Conservation (phyloP, 1,284 basidiomycete genomes). For the Wallemia ichthyophaga region DNA sequence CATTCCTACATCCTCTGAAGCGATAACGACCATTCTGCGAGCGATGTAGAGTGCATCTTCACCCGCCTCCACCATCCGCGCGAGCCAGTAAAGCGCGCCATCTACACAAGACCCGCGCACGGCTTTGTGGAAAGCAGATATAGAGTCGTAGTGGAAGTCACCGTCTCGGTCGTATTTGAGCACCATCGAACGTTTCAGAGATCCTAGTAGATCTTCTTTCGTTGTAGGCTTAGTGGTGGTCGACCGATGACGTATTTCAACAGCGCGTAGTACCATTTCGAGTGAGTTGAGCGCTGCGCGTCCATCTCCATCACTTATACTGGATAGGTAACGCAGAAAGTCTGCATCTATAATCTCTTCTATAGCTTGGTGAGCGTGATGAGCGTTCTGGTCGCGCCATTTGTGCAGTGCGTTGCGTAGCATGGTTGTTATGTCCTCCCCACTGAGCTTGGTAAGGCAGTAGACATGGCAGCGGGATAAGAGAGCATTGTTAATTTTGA, state of each 20-base stretch:
- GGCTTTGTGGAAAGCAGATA: conserved; percentile 60
- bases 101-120: conserved; percentile 46
- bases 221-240: conserved; percentile 3
- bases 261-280: conserved; percentile 25
- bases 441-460: conserved; percentile 9
- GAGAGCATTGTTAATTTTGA: conserved; percentile 24
- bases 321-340: conserved; percentile 23
- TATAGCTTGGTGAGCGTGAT: conserved; percentile 7
- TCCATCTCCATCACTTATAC: conserved; percentile 34
- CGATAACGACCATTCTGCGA: conserved; percentile 47
- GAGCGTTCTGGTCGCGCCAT: conserved; percentile 1
- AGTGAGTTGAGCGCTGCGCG: conserved; percentile 34
- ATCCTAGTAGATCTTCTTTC: conserved; percentile 15
- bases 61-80: conserved; percentile 39
- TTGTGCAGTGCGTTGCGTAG: conserved; percentile 7
- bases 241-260: conserved; percentile 6
- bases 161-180: conserved; percentile 38
- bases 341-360: conserved; percentile 15
- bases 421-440: conserved; percentile 7
- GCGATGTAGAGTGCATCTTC: conserved; percentile 68
- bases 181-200: conserved; percentile 15
- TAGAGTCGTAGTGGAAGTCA: conserved; percentile 56
- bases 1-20: conserved; percentile 60
- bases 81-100: conserved; percentile 56
- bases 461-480: conserved; percentile 18